Conservation (phyloP, 1,284 basidiomycete genomes). For the Cutaneotrichosporon daszewskae region DNA sequence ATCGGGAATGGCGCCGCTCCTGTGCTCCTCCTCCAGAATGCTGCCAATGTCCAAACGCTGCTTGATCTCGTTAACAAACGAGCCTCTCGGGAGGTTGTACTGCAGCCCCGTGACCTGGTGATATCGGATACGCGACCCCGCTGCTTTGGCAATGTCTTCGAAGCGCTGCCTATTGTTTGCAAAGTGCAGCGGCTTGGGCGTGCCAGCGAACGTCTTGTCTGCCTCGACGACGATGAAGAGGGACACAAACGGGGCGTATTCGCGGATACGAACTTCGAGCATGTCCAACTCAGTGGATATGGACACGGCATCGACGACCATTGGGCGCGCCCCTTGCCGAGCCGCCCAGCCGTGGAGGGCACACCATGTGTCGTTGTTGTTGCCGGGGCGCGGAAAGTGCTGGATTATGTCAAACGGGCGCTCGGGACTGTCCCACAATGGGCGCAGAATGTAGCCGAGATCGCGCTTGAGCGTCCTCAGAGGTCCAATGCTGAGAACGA, state of each 20-base stretch:
- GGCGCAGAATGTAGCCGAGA: constrained; percentile 26
- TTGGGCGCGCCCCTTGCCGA: constrained; percentile 1
- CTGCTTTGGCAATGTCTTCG: constrained; percentile 15
- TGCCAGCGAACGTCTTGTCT: constrained; percentile 59
- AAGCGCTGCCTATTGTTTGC: constrained; percentile 20
- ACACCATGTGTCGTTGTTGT: constrained; percentile 17
- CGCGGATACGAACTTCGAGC: constrained; percentile 62
- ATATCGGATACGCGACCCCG: no score
- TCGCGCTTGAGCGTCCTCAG: constrained; percentile 16
- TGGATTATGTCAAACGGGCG: constrained; percentile 15
- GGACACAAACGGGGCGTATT: constrained; percentile 59
- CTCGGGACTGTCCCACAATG: constrained; percentile 27
- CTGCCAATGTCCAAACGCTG: not conserved
- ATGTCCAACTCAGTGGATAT: constrained; percentile 64
- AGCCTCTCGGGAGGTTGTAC: constrained; percentile 38
- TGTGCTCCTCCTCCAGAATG: not conserved
- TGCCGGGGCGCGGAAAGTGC: constrained; percentile 14
- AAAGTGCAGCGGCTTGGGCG: constrained; percentile 57
- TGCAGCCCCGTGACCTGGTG: constrained; percentile 3
- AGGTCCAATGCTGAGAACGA: not conserved
- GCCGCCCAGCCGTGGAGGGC: constrained; percentile 19
- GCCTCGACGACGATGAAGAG: constrained; percentile 63
- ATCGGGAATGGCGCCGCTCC: not conserved
- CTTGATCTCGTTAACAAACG: constrained; percentile 46
- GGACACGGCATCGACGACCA: constrained; percentile 54